A percentile compares a stretch with the other conserved stretches of the same genome.
phyloP scores from a whole-genome alignment of 2,329 filamentous ascomycete genomes.

The Stagonosporopsis tanaceti region DNA sequence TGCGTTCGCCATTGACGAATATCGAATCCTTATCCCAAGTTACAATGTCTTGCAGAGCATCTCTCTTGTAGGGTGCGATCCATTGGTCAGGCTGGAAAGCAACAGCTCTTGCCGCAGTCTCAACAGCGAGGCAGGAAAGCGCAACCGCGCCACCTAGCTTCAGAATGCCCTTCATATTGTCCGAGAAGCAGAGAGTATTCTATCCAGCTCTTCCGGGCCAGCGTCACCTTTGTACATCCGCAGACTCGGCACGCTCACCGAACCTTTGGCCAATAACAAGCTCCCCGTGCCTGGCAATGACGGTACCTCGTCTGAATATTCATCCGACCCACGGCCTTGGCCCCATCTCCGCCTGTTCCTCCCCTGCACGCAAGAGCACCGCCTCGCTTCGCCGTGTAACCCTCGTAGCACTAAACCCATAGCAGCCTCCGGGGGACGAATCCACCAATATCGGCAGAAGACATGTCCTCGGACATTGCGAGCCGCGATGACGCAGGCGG shows the following conservation, averaged over 20 bases:
- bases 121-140: conserved; percentile 53
- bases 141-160: conserved; percentile 35
- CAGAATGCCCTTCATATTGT: conserved; percentile 30
- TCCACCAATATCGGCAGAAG: conserved; percentile 20
- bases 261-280: neutral
- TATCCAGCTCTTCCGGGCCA: neutral
- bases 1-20: conserved; percentile 72
- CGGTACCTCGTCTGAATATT: conserved; percentile 24
- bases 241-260: conserved; percentile 13
- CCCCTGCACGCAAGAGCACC: conserved; percentile 6
- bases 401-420: conserved; percentile 16
- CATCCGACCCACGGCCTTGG: conserved; percentile 14
- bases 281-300: conserved; percentile 20
- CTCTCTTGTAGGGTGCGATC: conserved; percentile 60
- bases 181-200: conserved; percentile 6
- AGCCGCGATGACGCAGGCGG: conserved; percentile 19
- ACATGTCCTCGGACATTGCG: conserved; percentile 1
- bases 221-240: conserved; percentile 10
- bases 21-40: conserved; percentile 78
- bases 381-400: conserved; percentile 10
- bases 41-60: conserved; percentile 64
- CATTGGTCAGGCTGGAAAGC: conserved; percentile 59
- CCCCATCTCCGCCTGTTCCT: neutral
- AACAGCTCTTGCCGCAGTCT: conserved; percentile 58
- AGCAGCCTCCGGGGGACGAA: neutral